These are phyloP conservation scores for Arthrobotrys conoides DNA, from an alignment of 2,329 filamentous ascomycete species.

Conservation along the genomic window DNA sequence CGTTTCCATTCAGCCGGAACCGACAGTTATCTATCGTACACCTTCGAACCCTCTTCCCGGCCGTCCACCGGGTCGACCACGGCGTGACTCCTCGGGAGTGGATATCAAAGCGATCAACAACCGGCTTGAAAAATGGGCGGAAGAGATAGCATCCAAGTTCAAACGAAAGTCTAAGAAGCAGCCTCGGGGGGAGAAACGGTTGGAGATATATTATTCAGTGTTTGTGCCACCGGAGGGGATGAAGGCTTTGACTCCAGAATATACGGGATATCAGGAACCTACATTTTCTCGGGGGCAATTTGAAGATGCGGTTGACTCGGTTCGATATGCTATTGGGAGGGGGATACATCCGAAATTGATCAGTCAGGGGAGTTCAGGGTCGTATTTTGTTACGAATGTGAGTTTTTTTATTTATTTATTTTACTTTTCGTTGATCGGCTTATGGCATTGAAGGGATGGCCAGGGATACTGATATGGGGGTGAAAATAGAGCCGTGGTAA, in stretches of 20 bases:
- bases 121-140: constrained; percentile 93
- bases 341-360: constrained; percentile 96
- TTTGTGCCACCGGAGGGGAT: constrained; percentile 92
- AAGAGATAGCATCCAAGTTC: constrained; percentile 97
- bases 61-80: constrained; percentile 68
- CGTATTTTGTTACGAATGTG: constrained; percentile 91
- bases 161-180: constrained; percentile 70
- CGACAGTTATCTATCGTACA: constrained; percentile 68
- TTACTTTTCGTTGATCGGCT: too few species aligned
- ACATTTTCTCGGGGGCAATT: constrained; percentile 85
- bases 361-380: constrained; percentile 95
- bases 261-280: constrained; percentile 72
- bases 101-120: constrained; percentile 99
- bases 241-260: constrained; percentile 77
- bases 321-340: constrained; percentile 88
- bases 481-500: constrained; percentile 78
- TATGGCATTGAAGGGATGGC: neutral
- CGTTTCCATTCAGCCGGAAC: constrained; percentile 66
- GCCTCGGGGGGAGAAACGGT: constrained; percentile 77
- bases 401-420: neutral
- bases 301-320: constrained; percentile 88
- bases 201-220: constrained; percentile 97
- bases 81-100: constrained; percentile 86
- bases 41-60: constrained; percentile 67
- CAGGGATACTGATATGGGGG: neutral